phyloP scores from a whole-genome alignment of 208 protist species.

The Strigomonas culicis region DNA sequence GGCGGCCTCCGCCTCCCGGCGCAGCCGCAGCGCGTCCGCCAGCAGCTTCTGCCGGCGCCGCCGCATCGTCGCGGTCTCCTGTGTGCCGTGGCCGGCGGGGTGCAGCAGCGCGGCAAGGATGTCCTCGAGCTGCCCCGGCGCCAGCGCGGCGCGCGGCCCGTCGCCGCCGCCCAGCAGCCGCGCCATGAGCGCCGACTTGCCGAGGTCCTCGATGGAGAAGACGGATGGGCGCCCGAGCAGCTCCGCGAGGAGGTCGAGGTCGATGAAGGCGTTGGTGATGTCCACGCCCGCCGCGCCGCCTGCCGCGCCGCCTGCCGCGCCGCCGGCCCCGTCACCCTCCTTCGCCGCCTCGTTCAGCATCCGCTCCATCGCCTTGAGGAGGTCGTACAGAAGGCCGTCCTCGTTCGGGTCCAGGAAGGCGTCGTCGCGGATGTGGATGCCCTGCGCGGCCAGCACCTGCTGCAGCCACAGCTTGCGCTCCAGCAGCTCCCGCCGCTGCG shows the following conservation, averaged over 20 bases:
- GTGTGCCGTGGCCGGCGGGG: neutral
- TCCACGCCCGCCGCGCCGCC: conserved; percentile 17
- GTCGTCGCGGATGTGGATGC: conserved; percentile 31
- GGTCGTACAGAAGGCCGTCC: conserved; percentile 24
- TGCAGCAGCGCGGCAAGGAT: conserved; percentile 37
- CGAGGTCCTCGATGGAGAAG: conserved; percentile 54
- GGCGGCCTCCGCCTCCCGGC: conserved; percentile 14
- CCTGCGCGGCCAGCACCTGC: conserved; percentile 21
- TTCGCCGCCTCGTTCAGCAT: conserved; percentile 17
- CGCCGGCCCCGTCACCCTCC: conserved; percentile 10
- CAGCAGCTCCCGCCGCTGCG: conserved; percentile 22
- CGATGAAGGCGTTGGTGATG: conserved; percentile 20
- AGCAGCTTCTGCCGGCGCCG: conserved; percentile 38
- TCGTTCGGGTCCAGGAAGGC: conserved; percentile 28
- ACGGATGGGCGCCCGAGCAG: conserved; percentile 27
- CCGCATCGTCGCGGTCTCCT: conserved; percentile 34
- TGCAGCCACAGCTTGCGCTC: conserved; percentile 25
- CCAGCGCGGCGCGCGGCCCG: conserved; percentile 13
- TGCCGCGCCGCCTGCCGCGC: neutral
- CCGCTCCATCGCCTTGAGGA: conserved; percentile 27
- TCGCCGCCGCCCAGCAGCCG: conserved; percentile 31
- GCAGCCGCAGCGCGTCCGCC: conserved; percentile 7
- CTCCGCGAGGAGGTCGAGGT: conserved; percentile 51
- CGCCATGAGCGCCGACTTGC: conserved; percentile 46
- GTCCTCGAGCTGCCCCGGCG: conserved; percentile 33